phyloP scores from a whole-genome alignment of 192 early-diverging fungal genomes.

The Gamsiella multidivaricata region DNA sequence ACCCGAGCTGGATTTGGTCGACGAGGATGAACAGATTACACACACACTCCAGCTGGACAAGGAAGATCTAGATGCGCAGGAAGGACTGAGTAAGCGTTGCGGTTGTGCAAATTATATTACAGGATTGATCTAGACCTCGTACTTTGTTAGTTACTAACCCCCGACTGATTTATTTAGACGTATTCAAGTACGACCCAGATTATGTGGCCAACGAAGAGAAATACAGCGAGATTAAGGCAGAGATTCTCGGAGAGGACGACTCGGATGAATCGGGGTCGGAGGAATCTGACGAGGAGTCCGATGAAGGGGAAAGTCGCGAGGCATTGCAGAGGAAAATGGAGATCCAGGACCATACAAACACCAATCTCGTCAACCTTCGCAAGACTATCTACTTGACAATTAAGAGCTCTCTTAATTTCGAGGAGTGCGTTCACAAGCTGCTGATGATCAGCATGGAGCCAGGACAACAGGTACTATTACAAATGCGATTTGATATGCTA shows the following conservation, averaged over 20 bases:
- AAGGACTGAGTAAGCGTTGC: constrained; percentile 75
- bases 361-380: constrained; percentile 87
- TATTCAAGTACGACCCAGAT: constrained; percentile 85
- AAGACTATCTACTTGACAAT: constrained; percentile 96
- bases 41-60: constrained; percentile 88
- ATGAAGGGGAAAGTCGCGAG: constrained; percentile 59
- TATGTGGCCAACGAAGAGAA: constrained; percentile 87
- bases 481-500: background rate
- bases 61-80: constrained; percentile 82
- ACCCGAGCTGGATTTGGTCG: constrained; percentile 88
- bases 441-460: constrained; percentile 85
- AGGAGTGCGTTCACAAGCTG: constrained; percentile 96
- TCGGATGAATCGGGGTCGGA: constrained; percentile 64
- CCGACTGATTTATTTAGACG: constrained; percentile 32
- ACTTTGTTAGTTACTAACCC: too few relatives aligned
- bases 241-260: constrained; percentile 85
- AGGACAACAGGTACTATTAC: constrained; percentile 75
- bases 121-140: too few relatives aligned
- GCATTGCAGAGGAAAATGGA: constrained; percentile 63
- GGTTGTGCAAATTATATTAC: too few relatives aligned
- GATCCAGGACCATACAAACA: constrained; percentile 92
- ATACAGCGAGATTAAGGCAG: constrained; percentile 81
- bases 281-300: constrained; percentile 62
- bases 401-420: constrained; percentile 95
- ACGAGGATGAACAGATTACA: constrained; percentile 95